Conservation (phyloP, 345 rosid species). For the Populus euphratica region DNA sequence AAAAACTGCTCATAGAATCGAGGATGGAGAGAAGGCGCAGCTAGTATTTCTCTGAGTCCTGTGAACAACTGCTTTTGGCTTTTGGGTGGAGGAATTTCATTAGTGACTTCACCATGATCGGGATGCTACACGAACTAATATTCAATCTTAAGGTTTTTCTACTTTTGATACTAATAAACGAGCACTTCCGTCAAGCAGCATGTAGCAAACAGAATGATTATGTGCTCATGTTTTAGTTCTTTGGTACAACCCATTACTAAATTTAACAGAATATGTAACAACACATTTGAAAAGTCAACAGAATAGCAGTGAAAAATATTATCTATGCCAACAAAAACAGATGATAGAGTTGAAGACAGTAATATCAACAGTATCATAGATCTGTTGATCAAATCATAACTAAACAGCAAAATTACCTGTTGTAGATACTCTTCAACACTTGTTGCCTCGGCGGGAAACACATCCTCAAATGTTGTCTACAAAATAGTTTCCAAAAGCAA, state of each 20-base stretch:
- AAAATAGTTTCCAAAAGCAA: conserved; percentile 8
- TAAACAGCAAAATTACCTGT: conserved; percentile 53
- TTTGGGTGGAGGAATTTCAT: no score
- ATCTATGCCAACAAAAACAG: not conserved
- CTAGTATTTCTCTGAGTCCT: not conserved
- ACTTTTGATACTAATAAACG: no score
- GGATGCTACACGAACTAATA: no score
- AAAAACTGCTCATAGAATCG: not conserved
- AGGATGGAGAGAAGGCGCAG: not conserved
- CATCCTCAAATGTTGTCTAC: conserved; percentile 95
- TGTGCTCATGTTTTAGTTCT: not conserved
- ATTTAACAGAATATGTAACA: not conserved
- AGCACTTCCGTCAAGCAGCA: not conserved
- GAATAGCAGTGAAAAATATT: not conserved
- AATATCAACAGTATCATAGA: not conserved
- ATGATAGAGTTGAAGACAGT: not conserved
- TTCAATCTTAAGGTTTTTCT: not conserved
- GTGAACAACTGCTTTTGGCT: no score
- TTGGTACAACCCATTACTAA: not conserved
- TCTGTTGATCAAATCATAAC: not conserved
- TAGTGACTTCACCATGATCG: no score
- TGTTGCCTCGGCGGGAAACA: conserved; percentile 92
- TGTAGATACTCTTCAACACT: conserved; percentile 94
- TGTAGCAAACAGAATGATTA: not conserved
- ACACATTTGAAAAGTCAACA: not conserved